Evolutionary conservation across 2,329 filamentous ascomycete species (phyloP).

Genomic region (Parastagonospora avenae): DNA sequence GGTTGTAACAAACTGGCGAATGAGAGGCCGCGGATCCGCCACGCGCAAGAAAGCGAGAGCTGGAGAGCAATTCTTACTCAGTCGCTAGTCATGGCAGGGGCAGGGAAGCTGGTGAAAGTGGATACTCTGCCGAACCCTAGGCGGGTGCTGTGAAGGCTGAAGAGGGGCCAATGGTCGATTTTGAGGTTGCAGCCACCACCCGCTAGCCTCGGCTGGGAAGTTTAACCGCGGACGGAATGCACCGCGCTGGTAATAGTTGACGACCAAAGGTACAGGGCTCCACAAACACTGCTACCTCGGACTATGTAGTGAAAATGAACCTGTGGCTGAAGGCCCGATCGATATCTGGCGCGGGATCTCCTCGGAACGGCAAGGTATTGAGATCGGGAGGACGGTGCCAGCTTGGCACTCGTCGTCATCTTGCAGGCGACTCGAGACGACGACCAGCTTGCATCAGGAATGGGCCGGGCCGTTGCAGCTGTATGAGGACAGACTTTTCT

Average conservation of each 20-base stretch:
- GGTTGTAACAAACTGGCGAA: conserved; percentile 27
- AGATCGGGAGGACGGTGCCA: not conserved
- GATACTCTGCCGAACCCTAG: conserved; percentile 21
- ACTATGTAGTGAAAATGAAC: not conserved
- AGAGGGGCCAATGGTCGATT: conserved; percentile 12
- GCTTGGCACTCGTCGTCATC: conserved; percentile 7
- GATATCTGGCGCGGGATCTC: not conserved
- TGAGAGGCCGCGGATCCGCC: conserved; percentile 23
- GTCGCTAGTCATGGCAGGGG: conserved; percentile 13
- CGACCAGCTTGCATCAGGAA: conserved; percentile 3
- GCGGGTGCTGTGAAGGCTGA: conserved; percentile 11
- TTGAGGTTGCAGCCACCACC: conserved; percentile 4
- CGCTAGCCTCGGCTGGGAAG: conserved; percentile 13
- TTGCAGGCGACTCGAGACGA: conserved; percentile 8
- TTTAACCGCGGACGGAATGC: conserved; percentile 10
- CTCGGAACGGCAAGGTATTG: conserved; percentile 2
- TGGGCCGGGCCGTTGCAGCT: conserved; percentile 14
- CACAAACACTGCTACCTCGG: not conserved
- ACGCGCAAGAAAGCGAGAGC: conserved; percentile 11
- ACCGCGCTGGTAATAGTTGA: conserved; percentile 3
- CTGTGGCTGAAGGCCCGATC: not conserved
- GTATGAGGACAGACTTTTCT: not conserved
- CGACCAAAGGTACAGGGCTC: not conserved
- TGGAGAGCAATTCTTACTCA: not conserved
- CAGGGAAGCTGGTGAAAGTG: conserved; percentile 9